Base-by-base conservation (phyloP, 768 basidiomycete species). In the Boletus vermiculosoides region DNA sequence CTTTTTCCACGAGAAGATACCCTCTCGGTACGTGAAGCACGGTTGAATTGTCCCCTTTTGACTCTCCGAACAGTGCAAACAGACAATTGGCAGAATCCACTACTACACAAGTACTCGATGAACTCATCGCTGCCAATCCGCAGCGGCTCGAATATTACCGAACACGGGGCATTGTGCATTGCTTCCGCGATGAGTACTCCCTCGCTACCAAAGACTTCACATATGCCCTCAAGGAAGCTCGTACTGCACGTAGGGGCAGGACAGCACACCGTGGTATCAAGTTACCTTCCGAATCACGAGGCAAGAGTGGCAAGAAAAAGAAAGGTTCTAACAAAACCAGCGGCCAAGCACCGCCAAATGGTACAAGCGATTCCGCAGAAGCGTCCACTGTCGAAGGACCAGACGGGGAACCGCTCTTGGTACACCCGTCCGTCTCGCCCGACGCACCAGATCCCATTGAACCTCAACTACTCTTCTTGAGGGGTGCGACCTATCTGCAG, bases 1-100 rank as follows among this genome's bases (percentile, higher is more conserved):
- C 65, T 95, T 95, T 69, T 95, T 95, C 73, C 93, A 95, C 63
- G 92, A 95, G 68, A 94, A 93, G 75, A 95, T 95, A 61, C 93
- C 93, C 22, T 94, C 93, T 54, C 81, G 92, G 92, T 94, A 58
- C 57, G 80, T 74, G 47, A n/a, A 36, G 20, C 18, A 60, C 41
- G 36, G 23, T 45, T 34, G 41, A 57, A 18, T 20, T 34, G 55
- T 59, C 1, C 61, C 50, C 45, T 40, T 40, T 51, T 62, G 51
- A 65, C 60, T 36, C 23, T 67, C 66, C 48, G 55, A 60, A 55
- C 55, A 65, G 67, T 55, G 50, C 63, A 10, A 58, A 59, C 63
- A 92, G 92, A 61, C 92, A 94, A 74, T 76, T 94, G 55, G 90
- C 92, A 40, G 88, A 93, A 65, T 91, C 87, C 6, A 92, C 91